Evolutionary conservation across 768 basidiomycete species (phyloP).

Genomic region (Tylopilus subfusipes): DNA sequence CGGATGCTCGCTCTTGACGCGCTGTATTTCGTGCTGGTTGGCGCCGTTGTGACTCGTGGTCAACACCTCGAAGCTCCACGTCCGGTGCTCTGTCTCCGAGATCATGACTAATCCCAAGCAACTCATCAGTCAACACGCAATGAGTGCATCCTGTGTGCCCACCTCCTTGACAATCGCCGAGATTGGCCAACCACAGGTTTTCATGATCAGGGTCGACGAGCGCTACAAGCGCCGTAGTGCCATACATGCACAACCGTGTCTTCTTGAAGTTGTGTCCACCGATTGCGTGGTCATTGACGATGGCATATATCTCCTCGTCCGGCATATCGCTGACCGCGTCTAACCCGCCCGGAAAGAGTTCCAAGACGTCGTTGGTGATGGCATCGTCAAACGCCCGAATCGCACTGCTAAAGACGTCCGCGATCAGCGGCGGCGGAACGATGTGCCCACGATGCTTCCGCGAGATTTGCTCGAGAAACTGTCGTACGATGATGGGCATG

Average conservation of each 20-base stretch:
- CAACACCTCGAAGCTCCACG: conserved; percentile 59
- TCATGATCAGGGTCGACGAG: conserved; percentile 65
- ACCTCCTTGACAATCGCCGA: conserved; percentile 81
- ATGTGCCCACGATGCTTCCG: conserved; percentile 37
- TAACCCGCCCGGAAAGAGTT: conserved; percentile 56
- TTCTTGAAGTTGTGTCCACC: conserved; percentile 62
- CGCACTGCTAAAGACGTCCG: conserved; percentile 53
- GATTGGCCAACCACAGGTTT: conserved; percentile 75
- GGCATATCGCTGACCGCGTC: conserved; percentile 48
- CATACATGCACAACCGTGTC: conserved; percentile 72
- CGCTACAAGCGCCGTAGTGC: conserved; percentile 72
- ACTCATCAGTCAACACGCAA: conserved; percentile 1
- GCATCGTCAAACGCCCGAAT: conserved; percentile 64
- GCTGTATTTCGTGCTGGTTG: conserved; percentile 61
- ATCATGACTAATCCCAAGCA: conserved; percentile 45
- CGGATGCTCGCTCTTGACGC: conserved; percentile 62
- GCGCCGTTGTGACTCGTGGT: conserved; percentile 71
- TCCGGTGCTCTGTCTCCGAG: conserved; percentile 42
- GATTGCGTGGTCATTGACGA: conserved; percentile 61
- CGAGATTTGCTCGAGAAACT: conserved; percentile 48
- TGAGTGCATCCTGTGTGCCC: conserved; percentile 23
- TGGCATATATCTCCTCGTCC: conserved; percentile 51
- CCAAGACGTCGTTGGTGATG: conserved; percentile 61
- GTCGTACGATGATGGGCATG: conserved; percentile 61
- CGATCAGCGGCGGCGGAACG: conserved; percentile 48